These are phyloP conservation scores for Kuraishia borneana DNA, from an alignment of 805 yeast species.

Conservation along the genomic window DNA sequence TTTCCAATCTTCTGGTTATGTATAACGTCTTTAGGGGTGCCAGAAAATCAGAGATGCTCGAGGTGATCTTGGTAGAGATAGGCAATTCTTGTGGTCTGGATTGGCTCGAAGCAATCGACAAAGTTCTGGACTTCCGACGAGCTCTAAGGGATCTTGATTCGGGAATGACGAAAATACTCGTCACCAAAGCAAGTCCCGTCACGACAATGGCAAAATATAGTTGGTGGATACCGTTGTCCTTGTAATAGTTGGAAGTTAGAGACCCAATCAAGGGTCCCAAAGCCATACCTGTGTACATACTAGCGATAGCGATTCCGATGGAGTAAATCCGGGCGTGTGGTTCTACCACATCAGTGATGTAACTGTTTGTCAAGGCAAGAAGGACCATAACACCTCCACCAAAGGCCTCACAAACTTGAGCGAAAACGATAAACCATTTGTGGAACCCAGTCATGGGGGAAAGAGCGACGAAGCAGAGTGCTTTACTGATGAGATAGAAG, in stretches of 20 bases:
- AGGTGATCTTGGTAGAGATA: background rate
- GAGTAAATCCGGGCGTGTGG: slow-evolving; percentile 44
- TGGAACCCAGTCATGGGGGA: slow-evolving; percentile 17
- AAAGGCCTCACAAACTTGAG: slow-evolving; percentile 32
- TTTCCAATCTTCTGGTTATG: slow-evolving; percentile 28
- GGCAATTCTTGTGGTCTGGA: slow-evolving; percentile 2
- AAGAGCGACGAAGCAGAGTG: slow-evolving; percentile 8
- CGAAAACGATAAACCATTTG: slow-evolving; percentile 25
- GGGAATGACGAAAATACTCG: slow-evolving; percentile 31
- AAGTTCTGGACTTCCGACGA: slow-evolving; percentile 37
- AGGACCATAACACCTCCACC: slow-evolving; percentile 57
- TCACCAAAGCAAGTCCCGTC: slow-evolving; percentile 21
- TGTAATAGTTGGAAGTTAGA: slow-evolving; percentile 13
- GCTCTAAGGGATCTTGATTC: slow-evolving; percentile 56
- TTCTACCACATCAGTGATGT: slow-evolving; percentile 63
- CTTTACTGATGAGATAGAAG: slow-evolving; percentile 7
- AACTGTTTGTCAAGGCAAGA: slow-evolving; percentile 52
- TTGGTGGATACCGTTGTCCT: slow-evolving; percentile 18
- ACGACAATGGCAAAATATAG: slow-evolving; percentile 16
- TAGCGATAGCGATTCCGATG: slow-evolving; percentile 49
- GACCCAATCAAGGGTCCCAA: slow-evolving; percentile 57
- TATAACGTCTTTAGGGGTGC: slow-evolving; percentile 45
- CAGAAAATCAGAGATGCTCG: slow-evolving; percentile 12
- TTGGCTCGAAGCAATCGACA: slow-evolving; percentile 3
- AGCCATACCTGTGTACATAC: slow-evolving; percentile 48